These are phyloP conservation scores for Nannochloropsis gaditana DNA, from an alignment of 108 stramenopile species.

Conservation along the genomic window DNA sequence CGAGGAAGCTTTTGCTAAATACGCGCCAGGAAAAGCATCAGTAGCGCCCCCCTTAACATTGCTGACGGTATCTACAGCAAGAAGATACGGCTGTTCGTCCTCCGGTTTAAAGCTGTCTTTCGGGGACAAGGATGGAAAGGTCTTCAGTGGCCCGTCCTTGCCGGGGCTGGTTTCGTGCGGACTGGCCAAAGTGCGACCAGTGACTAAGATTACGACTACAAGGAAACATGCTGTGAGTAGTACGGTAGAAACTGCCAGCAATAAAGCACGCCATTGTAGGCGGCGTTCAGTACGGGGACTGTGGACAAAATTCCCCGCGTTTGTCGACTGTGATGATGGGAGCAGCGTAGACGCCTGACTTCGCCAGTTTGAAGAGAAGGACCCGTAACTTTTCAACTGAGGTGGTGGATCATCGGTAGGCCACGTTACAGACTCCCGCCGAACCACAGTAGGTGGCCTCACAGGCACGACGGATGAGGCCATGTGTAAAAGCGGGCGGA, in stretches of 20 bases:
- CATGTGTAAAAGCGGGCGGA: too few species aligned
- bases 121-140: background rate
- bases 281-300: constrained; percentile 4
- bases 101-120: background rate
- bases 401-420: background rate
- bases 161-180: background rate
- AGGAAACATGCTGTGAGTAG: background rate
- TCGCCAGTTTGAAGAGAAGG: background rate
- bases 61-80: background rate
- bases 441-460: background rate
- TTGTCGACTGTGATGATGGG: background rate
- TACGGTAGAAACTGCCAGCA: background rate
- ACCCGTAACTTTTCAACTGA: background rate
- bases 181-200: background rate
- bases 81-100: background rate
- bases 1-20: too few species aligned
- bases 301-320: background rate
- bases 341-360: background rate
- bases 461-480: too few species aligned
- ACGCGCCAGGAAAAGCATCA: background rate
- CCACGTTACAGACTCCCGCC: constrained; percentile 2
- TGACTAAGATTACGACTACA: background rate
- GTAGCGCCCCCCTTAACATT: background rate
- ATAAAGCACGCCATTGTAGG: background rate
- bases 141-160: background rate